Conservation (phyloP, 768 basidiomycete genomes). For the Ramaria rubella region DNA sequence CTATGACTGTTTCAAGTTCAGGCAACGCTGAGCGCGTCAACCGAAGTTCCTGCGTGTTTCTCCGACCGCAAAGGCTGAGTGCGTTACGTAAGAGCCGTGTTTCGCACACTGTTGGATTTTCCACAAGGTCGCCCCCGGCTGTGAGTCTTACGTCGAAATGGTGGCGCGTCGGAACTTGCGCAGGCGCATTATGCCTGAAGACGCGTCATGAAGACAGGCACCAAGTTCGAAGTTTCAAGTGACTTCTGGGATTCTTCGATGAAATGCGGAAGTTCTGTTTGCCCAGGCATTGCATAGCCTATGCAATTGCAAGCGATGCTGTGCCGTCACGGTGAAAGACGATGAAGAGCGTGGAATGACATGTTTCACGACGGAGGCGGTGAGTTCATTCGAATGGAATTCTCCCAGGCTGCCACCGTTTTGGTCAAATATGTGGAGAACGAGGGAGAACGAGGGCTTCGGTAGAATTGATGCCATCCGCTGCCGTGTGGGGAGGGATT, state of each 20-base stretch:
- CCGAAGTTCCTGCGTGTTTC: no score
- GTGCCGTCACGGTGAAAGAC: slow-evolving; percentile 24
- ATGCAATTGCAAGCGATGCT: slow-evolving; percentile 36
- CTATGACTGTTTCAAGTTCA: no score
- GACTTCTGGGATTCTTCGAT: slow-evolving; percentile 35
- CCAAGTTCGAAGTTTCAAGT: slow-evolving; percentile 30
- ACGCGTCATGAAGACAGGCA: slow-evolving; percentile 32
- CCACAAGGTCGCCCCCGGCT: slow-evolving; percentile 35
- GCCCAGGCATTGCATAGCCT: slow-evolving; percentile 36
- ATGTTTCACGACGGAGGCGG: slow-evolving; percentile 43
- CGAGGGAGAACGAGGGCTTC: slow-evolving; percentile 13
- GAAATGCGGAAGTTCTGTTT: slow-evolving; percentile 35
- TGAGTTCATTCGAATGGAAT: slow-evolving; percentile 26
- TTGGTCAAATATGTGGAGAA: slow-evolving; percentile 32
- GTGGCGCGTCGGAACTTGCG: slow-evolving; percentile 69
- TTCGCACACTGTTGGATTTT: slow-evolving; percentile 30
- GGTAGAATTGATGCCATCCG: slow-evolving; percentile 30
- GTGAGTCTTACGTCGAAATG: slow-evolving; percentile 57
- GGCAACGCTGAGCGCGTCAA: no score
- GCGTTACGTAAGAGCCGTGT: slow-evolving; percentile 39
- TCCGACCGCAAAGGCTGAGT: no score
- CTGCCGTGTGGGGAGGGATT: slow-evolving; percentile 39
- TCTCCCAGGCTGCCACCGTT: slow-evolving; percentile 19
- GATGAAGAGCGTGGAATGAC: slow-evolving; percentile 17
- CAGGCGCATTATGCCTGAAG: slow-evolving; percentile 47